Evolutionary conservation across 805 yeast genomes (phyloP).

Genomic region (Metschnikowia hibisci): DNA sequence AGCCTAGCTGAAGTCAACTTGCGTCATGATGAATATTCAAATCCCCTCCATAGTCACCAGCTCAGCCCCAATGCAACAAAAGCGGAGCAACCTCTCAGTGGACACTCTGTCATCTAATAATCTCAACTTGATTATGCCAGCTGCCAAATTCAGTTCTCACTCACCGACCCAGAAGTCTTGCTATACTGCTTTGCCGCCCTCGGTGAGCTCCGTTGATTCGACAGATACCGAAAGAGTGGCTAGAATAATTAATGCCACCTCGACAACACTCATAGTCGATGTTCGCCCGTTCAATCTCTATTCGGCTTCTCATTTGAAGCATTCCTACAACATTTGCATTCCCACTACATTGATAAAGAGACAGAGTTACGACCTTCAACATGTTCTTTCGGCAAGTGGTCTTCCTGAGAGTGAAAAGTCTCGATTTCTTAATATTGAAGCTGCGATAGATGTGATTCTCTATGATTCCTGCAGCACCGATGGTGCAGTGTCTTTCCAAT

Average conservation of each 20-base stretch:
- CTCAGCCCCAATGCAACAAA: not conserved
- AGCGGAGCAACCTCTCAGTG: conserved; percentile 2
- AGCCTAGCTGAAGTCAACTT: not conserved
- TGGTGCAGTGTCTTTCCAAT: conserved; percentile 21
- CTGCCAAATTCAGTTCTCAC: conserved; percentile 1
- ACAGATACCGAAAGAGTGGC: conserved; percentile 7
- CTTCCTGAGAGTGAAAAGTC: conserved; percentile 21
- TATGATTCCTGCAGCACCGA: conserved; percentile 31
- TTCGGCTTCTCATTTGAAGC: conserved; percentile 25
- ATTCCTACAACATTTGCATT: conserved; percentile 38
- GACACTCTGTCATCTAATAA: not conserved
- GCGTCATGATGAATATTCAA: conserved; percentile 3
- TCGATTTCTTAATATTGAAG: conserved; percentile 16
- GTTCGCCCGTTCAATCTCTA: conserved; percentile 38
- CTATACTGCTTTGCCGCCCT: conserved; percentile 11
- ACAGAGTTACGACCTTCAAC: conserved; percentile 29
- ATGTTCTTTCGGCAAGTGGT: conserved; percentile 31
- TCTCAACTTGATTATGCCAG: not conserved
- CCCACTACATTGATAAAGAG: conserved; percentile 45
- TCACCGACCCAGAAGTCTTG: conserved; percentile 19
- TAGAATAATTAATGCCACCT: not conserved
- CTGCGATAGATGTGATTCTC: conserved; percentile 23
- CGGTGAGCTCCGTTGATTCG: conserved; percentile 13
- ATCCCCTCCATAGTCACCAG: conserved; percentile 3
- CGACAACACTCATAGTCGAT: conserved; percentile 27